Evolutionary conservation across 345 rosid genomes (phyloP), one percentile per base, ranked within the genome.

Genomic region (Iberis pinnata): DNA sequence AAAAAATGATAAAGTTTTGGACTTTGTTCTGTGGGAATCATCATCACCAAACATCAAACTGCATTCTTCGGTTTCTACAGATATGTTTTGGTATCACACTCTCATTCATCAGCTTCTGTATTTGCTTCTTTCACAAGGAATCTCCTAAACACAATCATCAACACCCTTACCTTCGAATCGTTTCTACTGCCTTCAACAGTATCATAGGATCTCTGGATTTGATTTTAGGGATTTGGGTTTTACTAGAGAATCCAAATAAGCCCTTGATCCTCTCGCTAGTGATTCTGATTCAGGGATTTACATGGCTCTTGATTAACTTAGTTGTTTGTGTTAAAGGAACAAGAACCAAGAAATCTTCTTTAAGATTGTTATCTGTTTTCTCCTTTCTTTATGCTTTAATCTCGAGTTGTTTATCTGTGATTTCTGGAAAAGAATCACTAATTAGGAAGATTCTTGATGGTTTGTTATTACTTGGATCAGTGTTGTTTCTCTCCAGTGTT

Each of bases 291-390:
- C 96, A 80, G 25, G 96, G 90, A 11, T 46, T 73, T n/a, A 75
- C 90, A 57, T 84, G 90, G 90, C 43, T 78, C 17, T 61, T 72
- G 2, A 68, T 86, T 17, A 75, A 76, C 61, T 42, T 86, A 43
- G 65, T 67, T 0, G 56, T 81, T 5, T 82, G 81, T 27, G 65
- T 84, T 12, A 35, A 58, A 60, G 75, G 76, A 57, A 60, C 57
- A 9, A 53, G 46, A 26, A 64, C 77, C 41, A 67, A 54, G 10
- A 76, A 55, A 24, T 41, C 61, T 8, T 77, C 75, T 0, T 22
- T 79, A 71, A 70, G 77, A 53, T 37, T 80, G 20, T 17, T 82
- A 45, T 73, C 87, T 24, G 18, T 84, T 53, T 68, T 80, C 40
- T 64, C 80, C 36, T 72, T 77, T 69, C 69, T 89, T 44, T 73